phyloP scores from a whole-genome alignment of 768 basidiomycete species.

The Pilatotrama ljubarskyi region DNA sequence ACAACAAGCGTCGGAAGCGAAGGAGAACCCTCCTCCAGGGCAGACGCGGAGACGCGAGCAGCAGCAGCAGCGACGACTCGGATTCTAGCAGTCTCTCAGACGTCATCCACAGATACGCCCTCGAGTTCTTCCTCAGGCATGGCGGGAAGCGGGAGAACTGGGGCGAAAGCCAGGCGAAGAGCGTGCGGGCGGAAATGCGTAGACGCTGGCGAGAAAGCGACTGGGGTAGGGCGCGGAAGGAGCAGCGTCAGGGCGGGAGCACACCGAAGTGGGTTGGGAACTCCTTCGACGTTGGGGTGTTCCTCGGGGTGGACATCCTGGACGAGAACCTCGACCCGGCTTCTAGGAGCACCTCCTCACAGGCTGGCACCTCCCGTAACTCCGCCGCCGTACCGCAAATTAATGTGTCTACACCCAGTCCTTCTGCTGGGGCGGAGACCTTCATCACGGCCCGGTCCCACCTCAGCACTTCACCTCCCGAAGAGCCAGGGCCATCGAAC shows the following conservation, averaged over 20 bases:
- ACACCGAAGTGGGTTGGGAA: slow-evolving; percentile 59
- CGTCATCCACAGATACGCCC: slow-evolving; percentile 60
- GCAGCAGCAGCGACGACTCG: slow-evolving; percentile 32
- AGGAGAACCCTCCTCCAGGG: slow-evolving; percentile 7
- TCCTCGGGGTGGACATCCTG: slow-evolving; percentile 68
- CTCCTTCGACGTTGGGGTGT: slow-evolving; percentile 77
- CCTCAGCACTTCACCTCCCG: background rate
- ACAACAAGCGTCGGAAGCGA: slow-evolving; percentile 22
- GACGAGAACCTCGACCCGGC: slow-evolving; percentile 30
- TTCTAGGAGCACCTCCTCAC: background rate
- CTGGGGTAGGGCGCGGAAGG: slow-evolving; percentile 50
- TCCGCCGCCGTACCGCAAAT: background rate
- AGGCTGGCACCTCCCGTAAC: background rate
- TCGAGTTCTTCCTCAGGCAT: slow-evolving; percentile 59
- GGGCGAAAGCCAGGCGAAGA: slow-evolving; percentile 54
- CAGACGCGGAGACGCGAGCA: slow-evolving; percentile 27
- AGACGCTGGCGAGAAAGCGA: slow-evolving; percentile 64
- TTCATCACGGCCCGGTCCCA: slow-evolving; percentile 32
- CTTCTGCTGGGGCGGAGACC: slow-evolving; percentile 27
- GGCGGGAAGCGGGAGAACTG: slow-evolving; percentile 71
- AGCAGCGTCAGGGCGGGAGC: slow-evolving; percentile 34
- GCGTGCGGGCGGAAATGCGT: slow-evolving; percentile 56
- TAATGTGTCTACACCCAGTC: background rate
- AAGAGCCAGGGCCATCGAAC: background rate
- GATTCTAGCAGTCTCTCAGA: slow-evolving; percentile 39